These are phyloP conservation scores for Aspergillus tanneri DNA, from an alignment of 2,329 filamentous ascomycete species.

Conservation along the genomic window DNA sequence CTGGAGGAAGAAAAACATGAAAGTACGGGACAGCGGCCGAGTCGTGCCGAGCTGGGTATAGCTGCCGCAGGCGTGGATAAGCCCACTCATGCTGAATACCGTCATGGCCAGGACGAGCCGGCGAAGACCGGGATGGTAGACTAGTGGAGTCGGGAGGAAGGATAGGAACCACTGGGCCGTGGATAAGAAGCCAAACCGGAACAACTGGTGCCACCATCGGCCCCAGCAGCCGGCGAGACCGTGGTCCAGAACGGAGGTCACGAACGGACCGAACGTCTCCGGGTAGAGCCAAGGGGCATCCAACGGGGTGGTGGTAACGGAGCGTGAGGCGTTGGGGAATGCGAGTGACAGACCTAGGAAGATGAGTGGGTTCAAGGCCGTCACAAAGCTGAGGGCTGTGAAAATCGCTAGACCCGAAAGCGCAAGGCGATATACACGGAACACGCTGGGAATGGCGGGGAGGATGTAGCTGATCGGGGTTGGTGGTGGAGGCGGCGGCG, in stretches of 20 bases:
- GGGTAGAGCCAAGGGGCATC: slow-evolving; percentile 63
- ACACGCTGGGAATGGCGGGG: slow-evolving; percentile 37
- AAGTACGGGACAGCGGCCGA: slow-evolving; percentile 52
- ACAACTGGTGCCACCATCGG: slow-evolving; percentile 86
- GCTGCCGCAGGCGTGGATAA: slow-evolving; percentile 69
- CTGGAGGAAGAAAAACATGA: slow-evolving; percentile 72
- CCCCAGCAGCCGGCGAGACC: slow-evolving; percentile 83
- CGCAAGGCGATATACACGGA: slow-evolving; percentile 58
- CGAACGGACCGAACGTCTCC: slow-evolving; percentile 55
- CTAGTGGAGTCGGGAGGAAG: slow-evolving; percentile 24
- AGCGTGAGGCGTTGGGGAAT: slow-evolving; percentile 54
- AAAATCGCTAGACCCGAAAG: slow-evolving; percentile 59
- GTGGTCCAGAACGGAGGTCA: slow-evolving; percentile 49
- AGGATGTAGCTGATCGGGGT: slow-evolving; percentile 32
- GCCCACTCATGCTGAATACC: slow-evolving; percentile 37
- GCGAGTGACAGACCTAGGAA: slow-evolving; percentile 54
- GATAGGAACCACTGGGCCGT: slow-evolving; percentile 41
- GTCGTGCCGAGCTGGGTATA: slow-evolving; percentile 64
- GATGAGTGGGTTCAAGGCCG: slow-evolving; percentile 61
- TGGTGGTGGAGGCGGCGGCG: slow-evolving; percentile 45
- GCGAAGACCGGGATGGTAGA: slow-evolving; percentile 18
- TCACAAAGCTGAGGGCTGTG: slow-evolving; percentile 60
- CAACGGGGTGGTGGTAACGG: slow-evolving; percentile 59
- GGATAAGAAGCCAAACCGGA: slow-evolving; percentile 60
- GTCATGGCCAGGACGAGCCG: slow-evolving; percentile 27